Evolutionary conservation across 768 basidiomycete species (phyloP).

Genomic region (Butyriboletus loyo): DNA sequence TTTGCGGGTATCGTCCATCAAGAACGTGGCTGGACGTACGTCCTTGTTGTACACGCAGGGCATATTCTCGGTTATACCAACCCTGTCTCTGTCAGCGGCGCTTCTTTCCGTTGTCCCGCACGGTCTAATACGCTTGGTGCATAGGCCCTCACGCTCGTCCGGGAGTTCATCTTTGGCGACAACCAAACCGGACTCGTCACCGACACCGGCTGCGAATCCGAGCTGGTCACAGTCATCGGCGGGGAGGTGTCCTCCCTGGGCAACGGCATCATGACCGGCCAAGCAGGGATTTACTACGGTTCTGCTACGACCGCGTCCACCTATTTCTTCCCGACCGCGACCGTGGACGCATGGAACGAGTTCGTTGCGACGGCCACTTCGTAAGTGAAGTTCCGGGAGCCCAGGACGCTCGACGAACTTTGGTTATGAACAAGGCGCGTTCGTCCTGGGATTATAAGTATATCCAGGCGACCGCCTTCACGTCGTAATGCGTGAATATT

Average conservation of each 20-base stretch:
- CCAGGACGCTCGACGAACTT: background rate
- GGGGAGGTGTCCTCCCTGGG: slow-evolving; percentile 50
- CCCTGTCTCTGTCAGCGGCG: slow-evolving; percentile 44
- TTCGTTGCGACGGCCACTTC: slow-evolving; percentile 43
- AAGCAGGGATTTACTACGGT: slow-evolving; percentile 55
- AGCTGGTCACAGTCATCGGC: slow-evolving; percentile 37
- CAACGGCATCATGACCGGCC: slow-evolving; percentile 49
- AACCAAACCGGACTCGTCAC: slow-evolving; percentile 59
- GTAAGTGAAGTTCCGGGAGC: background rate
- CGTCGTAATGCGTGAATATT: background rate
- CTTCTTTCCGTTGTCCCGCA: background rate
- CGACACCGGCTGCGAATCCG: slow-evolving; percentile 19
- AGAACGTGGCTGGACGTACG: slow-evolving; percentile 59
- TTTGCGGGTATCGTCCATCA: slow-evolving; percentile 71
- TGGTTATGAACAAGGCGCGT: background rate
- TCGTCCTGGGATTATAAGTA: background rate
- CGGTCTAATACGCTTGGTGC: background rate
- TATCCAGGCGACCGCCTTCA: background rate
- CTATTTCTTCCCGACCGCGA: slow-evolving; percentile 52
- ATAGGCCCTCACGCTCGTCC: slow-evolving; percentile 61
- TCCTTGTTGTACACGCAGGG: slow-evolving; percentile 37
- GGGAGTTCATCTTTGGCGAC: slow-evolving; percentile 65
- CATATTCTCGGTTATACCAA: slow-evolving; percentile 38
- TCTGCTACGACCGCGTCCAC: slow-evolving; percentile 48
- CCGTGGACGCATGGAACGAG: slow-evolving; percentile 53